Base-by-base conservation (phyloP, 2,329 filamentous ascomycete species). In the Parastagonospora nodorum region DNA sequence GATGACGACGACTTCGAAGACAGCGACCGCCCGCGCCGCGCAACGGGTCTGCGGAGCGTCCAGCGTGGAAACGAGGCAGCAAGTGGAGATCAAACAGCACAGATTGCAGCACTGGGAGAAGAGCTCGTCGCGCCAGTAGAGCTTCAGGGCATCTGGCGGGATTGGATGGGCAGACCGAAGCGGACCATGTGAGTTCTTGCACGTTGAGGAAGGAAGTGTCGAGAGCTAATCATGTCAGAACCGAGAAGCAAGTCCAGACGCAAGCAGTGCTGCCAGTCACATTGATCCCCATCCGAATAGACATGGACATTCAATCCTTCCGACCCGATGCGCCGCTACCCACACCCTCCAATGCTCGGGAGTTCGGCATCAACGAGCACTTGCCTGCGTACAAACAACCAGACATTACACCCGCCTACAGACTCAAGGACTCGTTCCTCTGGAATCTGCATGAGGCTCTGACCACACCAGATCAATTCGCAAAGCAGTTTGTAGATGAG, bases 391-490 rank as follows among this genome's bases (percentile, higher is more conserved):
- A 95, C 76, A 87, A 88, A 65, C 81, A 83, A 48, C 88, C 88
- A 48, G 93, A 97, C 55, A 76, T 84, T 54, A 92, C 92, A 11
- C 86, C 92, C 1, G 88, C 90, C 2, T 97, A 92, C 75, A 86
- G 94, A 56, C 80, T 99, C 50, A 92, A 95, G 66, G 94, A 99
- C 65, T 88, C 90, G n/a, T 97, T 99, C 66, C 77, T 97, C 45
- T 99, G 94, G 94, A 99, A 99, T 66, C 81, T 99, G 11, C 93
- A 97, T 75, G 94, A 99, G 77, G 89, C 90, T 0, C 80, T 97
- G 51, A 89, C 92, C 44, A 99, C 94, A 0, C 96, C 94, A 1
- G 94, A 99, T 68, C 89, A 96, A 68, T 99, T 97, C 71, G 94
- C 94, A n/a, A 84, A 89, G 63, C 86, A 84, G 1, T 85, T 97